Evolutionary conservation across 179 eudicot species (phyloP), one percentile per base, ranked within the genome.

Genomic region (Heliamphora pulchella): DNA sequence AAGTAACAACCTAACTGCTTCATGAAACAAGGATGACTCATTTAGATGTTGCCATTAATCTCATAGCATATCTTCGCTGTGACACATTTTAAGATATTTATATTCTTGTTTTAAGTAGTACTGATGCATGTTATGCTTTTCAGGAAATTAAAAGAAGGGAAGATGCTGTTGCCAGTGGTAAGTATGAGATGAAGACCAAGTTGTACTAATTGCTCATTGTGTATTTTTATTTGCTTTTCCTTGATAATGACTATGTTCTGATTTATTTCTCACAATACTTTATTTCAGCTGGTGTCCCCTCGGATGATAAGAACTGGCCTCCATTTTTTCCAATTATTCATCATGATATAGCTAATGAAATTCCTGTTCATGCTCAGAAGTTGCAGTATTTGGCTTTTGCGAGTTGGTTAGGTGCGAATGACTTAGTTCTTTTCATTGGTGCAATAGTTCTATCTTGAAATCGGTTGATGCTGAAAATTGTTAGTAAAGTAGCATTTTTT

Each of bases 301-400:
- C 80, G 10, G 92, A 85, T 78, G 89, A 88, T 78, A 94, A 78
- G 78, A 94, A 94, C 73, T 94, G 98, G 97, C 98, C 98, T 67
- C 95, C 98, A n/a, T 88, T 87, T 87, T 86, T 94, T 4, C 98
- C 98, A 18, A 90, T 94, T 51, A 94, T 94, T 75, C 98, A 94
- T 88, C 97, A 94, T 85, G 98, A 94, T 81, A 94, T 94, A 78
- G 87, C 95, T 48, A 94, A 94, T 86, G 98, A 94, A 80, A 94
- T 94, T 76, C 98, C 98, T 10, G 91, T 88, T 79, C 93, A 92
- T 91, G 97, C 94, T 82, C 98, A 94, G 86, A 92, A 84, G 92
- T 80, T 94, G 89, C 98, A 94, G 88, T 94, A 94, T 84, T 87
- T 90, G 88, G 98, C 98, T 76, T 94, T 94, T 89, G 97, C 98